phyloP scores from a whole-genome alignment of 257 asterid species.

The Forsythia suspensa region DNA sequence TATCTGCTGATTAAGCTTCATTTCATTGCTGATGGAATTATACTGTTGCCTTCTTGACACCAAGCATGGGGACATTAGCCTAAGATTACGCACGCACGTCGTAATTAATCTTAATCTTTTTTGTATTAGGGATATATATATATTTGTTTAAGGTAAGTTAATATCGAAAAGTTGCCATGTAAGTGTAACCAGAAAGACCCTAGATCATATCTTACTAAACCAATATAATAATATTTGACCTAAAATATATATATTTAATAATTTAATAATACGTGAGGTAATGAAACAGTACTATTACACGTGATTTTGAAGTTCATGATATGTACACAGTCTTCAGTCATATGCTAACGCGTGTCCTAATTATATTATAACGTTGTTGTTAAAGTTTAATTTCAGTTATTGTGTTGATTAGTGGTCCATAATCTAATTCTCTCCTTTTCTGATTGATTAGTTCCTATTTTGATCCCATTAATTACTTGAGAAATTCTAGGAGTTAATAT shows the following conservation, averaged over 20 bases:
- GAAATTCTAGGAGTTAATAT: no score
- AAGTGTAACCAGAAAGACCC: neutral
- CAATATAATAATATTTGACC: slow-evolving; percentile 8
- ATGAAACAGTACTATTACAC: neutral
- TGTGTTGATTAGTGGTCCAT: neutral
- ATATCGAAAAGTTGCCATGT: neutral
- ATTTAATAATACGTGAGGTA: neutral
- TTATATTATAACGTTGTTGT: neutral
- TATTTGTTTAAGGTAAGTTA: neutral
- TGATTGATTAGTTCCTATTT: no score
- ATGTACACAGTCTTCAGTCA: neutral
- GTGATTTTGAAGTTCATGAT: neutral
- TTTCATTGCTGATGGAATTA: neutral
- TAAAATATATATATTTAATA: neutral
- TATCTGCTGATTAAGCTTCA: neutral
- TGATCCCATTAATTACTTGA: neutral
- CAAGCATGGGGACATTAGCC: slow-evolving; percentile 18
- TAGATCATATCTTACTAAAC: neutral
- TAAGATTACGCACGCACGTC: neutral
- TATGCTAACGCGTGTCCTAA: neutral
- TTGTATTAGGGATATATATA: neutral
- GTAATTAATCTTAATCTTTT: neutral
- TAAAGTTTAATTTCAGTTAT: neutral
- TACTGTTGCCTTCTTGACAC: slow-evolving; percentile 21
- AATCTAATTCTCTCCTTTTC: neutral